Evolutionary conservation across 805 yeast species (phyloP).

Genomic region (Candida maesae): DNA sequence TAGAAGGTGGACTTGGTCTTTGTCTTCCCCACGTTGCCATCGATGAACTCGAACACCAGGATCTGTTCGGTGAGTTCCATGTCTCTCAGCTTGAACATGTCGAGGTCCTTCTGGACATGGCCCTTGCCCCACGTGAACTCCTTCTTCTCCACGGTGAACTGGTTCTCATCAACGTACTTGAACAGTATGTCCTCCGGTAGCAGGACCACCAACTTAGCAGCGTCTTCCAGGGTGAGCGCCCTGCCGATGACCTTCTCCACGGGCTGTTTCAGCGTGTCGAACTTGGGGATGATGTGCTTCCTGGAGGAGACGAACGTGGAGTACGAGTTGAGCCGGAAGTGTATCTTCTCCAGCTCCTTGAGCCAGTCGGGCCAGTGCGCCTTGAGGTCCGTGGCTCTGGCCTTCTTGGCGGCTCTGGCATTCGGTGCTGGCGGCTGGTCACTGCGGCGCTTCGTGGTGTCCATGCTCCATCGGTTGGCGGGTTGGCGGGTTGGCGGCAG

Average conservation of each 20-base stretch:
- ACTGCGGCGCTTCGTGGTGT: background rate
- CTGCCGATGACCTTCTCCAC: conserved; percentile 48
- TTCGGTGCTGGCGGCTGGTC: background rate
- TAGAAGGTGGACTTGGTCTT: conserved; percentile 41
- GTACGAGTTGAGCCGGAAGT: conserved; percentile 53
- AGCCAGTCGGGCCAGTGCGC: conserved; percentile 30
- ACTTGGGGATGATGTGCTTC: conserved; percentile 56
- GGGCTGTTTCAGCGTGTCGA: conserved; percentile 48
- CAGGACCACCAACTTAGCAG: conserved; percentile 57
- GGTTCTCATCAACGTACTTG: conserved; percentile 79
- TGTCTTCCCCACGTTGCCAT: conserved; percentile 51
- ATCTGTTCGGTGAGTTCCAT: conserved; percentile 43
- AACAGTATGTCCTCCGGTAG: conserved; percentile 68
- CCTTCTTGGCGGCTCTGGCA: conserved; percentile 4
- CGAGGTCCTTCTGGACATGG: conserved; percentile 52
- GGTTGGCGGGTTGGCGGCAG: background rate
- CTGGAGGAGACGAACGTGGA: conserved; percentile 60
- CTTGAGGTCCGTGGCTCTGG: conserved; percentile 3
- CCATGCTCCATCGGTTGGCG: background rate
- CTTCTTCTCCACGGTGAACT: conserved; percentile 39
- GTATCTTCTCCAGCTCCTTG: conserved; percentile 42
- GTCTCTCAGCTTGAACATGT: conserved; percentile 45
- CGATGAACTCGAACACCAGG: conserved; percentile 72
- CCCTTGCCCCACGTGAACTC: conserved; percentile 40
- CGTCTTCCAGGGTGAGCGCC: conserved; percentile 45